phyloP scores from a whole-genome alignment of 768 basidiomycete genomes.

The Lactarius hengduanensis region DNA sequence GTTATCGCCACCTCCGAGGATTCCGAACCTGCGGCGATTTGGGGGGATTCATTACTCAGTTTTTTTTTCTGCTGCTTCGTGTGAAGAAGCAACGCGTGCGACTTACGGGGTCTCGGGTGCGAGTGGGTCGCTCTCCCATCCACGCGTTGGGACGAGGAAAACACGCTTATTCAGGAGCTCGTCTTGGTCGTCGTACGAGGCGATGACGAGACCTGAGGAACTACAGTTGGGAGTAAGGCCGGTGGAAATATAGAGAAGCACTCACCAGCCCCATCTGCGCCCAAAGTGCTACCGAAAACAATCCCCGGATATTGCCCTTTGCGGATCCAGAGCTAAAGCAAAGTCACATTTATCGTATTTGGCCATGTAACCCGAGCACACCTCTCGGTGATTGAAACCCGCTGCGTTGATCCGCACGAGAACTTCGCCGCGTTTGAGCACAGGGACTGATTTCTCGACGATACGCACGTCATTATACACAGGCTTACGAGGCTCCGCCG shows the following conservation, averaged over 20 bases:
- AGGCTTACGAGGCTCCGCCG: constrained; percentile 32
- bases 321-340: constrained; percentile 66
- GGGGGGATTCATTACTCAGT: constrained; percentile 1
- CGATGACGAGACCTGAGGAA: constrained; percentile 57
- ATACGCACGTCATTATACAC: constrained; percentile 58
- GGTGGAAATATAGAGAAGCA: not conserved
- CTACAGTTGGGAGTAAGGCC: not conserved
- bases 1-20: constrained; percentile 57
- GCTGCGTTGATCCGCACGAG: constrained; percentile 68
- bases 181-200: constrained; percentile 52
- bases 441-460: constrained; percentile 48
- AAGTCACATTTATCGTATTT: not conserved
- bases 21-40: constrained; percentile 47
- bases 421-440: constrained; percentile 55
- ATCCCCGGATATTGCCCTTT: constrained; percentile 67
- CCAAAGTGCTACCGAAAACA: constrained; percentile 56
- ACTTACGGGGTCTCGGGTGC: constrained; percentile 64
- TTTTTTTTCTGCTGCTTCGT: not conserved
- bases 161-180: constrained; percentile 61
- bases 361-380: not conserved
- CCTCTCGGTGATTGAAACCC: constrained; percentile 74
- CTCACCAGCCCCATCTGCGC: constrained; percentile 72
- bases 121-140: constrained; percentile 66
- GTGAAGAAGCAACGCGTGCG: no score
- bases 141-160: constrained; percentile 71